Percentiles rank a stretch among this genome's conserved stretches.
Evolutionary conservation across 345 rosid genomes (phyloP).

Genomic region (Eucalyptus regnans): DNA sequence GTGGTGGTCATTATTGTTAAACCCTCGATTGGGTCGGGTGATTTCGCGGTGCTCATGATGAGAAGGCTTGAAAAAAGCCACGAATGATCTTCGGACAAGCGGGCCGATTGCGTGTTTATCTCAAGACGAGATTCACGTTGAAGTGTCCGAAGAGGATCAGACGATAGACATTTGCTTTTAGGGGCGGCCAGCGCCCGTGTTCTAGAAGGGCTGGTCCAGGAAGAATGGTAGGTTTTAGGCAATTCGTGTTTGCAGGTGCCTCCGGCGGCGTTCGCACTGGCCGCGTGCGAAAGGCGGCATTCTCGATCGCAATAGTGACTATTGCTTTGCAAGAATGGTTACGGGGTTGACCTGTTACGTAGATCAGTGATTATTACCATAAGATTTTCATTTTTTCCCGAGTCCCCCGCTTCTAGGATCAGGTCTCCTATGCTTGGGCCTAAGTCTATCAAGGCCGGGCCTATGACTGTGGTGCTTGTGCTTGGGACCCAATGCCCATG

Average conservation of each 20-base stretch:
- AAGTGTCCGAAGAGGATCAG: background rate
- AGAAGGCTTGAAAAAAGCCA: background rate
- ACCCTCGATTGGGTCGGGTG: background rate
- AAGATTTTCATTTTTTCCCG: background rate
- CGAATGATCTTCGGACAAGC: background rate
- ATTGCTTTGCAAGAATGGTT: background rate
- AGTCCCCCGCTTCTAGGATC: background rate
- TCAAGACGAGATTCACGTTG: background rate
- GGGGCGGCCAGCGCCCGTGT: background rate
- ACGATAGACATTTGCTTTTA: background rate
- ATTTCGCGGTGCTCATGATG: background rate
- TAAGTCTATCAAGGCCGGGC: too few relatives aligned
- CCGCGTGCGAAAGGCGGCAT: background rate
- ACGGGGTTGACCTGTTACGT: background rate
- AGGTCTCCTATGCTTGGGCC: accelerated
- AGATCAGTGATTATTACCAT: background rate
- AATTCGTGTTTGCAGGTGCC: background rate
- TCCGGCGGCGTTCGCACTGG: background rate
- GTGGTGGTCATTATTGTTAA: background rate
- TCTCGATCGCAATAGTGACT: background rate
- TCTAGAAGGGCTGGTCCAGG: background rate
- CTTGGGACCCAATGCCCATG: background rate
- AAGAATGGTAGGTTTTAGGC: background rate
- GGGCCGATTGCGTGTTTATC: background rate
- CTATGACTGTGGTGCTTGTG: background rate